Conservation (phyloP, 73 alveolate genomes). For the Uronychia binucleata region DNA sequence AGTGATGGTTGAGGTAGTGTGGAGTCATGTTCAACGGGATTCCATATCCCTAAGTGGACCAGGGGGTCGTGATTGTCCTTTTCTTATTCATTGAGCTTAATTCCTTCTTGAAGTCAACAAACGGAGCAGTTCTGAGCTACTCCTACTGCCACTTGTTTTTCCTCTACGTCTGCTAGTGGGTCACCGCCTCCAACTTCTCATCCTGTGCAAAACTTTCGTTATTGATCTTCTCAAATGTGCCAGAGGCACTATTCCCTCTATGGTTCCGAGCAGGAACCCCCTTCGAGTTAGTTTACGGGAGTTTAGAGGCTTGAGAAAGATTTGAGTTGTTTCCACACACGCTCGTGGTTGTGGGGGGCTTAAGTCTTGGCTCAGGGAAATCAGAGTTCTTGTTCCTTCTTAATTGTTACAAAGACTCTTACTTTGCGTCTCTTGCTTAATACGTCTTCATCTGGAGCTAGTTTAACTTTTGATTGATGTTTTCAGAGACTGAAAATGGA, state of each 20-base stretch:
- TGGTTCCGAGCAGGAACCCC: not conserved
- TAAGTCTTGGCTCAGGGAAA: not conserved
- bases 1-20: too few species aligned
- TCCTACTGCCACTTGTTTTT: too few species aligned
- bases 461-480: not conserved
- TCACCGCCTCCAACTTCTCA: not conserved
- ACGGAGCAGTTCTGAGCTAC: too few species aligned
- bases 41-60: too few species aligned
- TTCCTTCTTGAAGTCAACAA: too few species aligned
- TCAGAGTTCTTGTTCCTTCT: not conserved
- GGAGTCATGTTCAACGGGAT: too few species aligned
- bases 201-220: not conserved
- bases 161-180: not conserved
- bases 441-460: not conserved
- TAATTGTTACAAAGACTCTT: not conserved
- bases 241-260: not conserved
- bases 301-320: not conserved
- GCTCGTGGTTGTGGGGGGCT: not conserved
- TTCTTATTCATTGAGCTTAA: too few species aligned
- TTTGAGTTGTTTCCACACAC: not conserved
- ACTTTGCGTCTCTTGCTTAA: too few species aligned
- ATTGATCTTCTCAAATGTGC: not conserved
- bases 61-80: too few species aligned
- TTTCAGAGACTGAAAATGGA: not conserved
- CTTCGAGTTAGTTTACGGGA: not conserved